Evolutionary conservation across 306 rosid species (phyloP), one percentile per base, ranked within the genome.

Genomic region (Citrullus amarus): DNA sequence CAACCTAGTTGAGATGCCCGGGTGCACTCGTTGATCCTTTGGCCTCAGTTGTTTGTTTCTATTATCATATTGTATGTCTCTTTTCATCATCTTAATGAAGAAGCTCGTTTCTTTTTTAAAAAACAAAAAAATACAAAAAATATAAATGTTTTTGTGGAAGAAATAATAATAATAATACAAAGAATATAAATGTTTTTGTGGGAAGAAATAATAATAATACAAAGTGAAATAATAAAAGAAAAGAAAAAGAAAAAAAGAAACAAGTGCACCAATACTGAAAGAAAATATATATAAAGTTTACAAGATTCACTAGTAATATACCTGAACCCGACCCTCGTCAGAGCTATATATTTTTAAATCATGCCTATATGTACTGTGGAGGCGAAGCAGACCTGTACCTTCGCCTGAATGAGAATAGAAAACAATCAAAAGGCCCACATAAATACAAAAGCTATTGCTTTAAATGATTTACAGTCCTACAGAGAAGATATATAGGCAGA

Each of bases 251-350:
- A 61, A 2, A 32, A 32, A 5, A 30, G 15, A 32, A 36, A 34
- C 43, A 58, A 60, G n/a, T 51, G 57, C 76, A 51, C 68, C 16
- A 79, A 68, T 48, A 8, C 74, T 39, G 41, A n/a, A 77, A 14
- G n/a, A 6, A 59, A 60, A 44, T 6, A 36, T 30, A 43, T 54
- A 62, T 62, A 72, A 65, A 80, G 38, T 17, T 69, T 34, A 16
- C 53, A 32, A 43, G 8, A 17, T 66, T 73, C 61, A 66, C 48
- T 75, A 43, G 78, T 4, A 54, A 78, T 80, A 78, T 91, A 95
- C 99, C 99, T 95, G 99, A 82, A 95, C 99, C 72, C 99, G 99
- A 20, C 99, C 99, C 90, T 95, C 99, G 78, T 95, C 99, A 83
- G 99, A 95, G 87, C 99, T 95, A 81, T 95, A 95, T 81, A 95